A percentile compares a stretch with the other conserved stretches of the same genome.
These are phyloP conservation scores for Hortiboletus campestris DNA, from an alignment of 768 basidiomycete species.

Conservation along the genomic window DNA sequence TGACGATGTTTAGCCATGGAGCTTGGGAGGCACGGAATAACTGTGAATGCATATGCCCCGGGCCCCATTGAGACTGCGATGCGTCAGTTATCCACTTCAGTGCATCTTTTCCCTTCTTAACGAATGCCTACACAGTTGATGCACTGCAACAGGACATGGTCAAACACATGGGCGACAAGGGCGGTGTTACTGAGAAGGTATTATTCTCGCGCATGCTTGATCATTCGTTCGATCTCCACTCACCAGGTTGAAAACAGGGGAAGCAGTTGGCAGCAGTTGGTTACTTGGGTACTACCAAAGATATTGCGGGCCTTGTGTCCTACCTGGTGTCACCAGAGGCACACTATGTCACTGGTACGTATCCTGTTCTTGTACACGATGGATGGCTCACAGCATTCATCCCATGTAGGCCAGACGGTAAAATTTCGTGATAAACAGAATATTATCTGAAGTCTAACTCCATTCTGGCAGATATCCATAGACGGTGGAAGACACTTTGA, in stretches of 20 bases:
- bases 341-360: slow-evolving; percentile 34
- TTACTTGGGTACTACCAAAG: slow-evolving; percentile 25
- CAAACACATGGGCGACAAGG: too few species aligned
- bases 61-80: too few species aligned
- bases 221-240: not conserved
- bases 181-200: too few species aligned
- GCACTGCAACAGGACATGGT: too few species aligned
- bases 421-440: not conserved
- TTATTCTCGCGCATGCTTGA: too few species aligned
- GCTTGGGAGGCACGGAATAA: too few species aligned
- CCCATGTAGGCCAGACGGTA: slow-evolving; percentile 26
- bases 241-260: slow-evolving; percentile 6
- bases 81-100: too few species aligned
- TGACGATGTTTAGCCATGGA: too few species aligned
- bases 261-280: slow-evolving; percentile 17
- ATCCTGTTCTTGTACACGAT: not conserved
- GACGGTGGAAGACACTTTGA: slow-evolving; percentile 28
- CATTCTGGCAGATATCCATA: slow-evolving; percentile 18
- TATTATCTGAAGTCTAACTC: not conserved
- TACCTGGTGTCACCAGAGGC: slow-evolving; percentile 36
- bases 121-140: too few species aligned
- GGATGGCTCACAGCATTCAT: not conserved
- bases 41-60: too few species aligned
- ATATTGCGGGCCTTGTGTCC: slow-evolving; percentile 37
- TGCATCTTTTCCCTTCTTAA: too few species aligned